phyloP scores from a whole-genome alignment of 139 green algal genomes.

The Micractinium conductrix region DNA sequence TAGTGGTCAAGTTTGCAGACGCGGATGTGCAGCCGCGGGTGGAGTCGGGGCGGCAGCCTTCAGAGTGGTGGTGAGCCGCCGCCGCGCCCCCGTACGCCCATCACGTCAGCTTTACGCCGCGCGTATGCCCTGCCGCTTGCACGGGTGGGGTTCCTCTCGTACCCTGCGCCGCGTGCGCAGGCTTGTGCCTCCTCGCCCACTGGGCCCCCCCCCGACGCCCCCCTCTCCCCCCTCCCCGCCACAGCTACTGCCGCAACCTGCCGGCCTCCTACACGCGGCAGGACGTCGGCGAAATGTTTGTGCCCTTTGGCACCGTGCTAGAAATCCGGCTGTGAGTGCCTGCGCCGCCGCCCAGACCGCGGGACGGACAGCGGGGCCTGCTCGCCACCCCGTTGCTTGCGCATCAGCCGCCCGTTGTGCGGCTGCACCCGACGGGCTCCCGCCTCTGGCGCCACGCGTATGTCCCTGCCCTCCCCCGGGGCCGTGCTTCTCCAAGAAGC shows the following conservation, averaged over 20 bases:
- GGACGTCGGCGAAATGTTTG: constrained; percentile 22
- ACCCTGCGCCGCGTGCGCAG: too few species aligned
- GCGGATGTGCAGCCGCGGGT: constrained; percentile 40
- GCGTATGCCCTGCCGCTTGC: too few species aligned
- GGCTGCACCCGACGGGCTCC: neutral
- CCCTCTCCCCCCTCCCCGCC: neutral
- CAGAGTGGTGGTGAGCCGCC: constrained; percentile 37
- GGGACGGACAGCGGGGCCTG: neutral
- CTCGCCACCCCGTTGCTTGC: neutral
- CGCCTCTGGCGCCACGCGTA: neutral
- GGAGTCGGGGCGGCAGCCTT: constrained; percentile 29
- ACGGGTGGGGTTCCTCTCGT: too few species aligned
- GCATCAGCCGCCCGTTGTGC: neutral
- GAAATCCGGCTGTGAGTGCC: constrained; percentile 28
- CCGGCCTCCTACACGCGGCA: constrained; percentile 3
- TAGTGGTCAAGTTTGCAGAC: constrained; percentile 46
- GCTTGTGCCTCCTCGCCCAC: neutral
- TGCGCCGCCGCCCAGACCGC: too few species aligned
- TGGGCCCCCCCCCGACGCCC: neutral
- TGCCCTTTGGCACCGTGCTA: constrained; percentile 19
- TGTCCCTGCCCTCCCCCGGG: neutral
- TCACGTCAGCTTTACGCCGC: too few species aligned
- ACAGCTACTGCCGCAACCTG: constrained; percentile 34
- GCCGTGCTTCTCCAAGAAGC: neutral
- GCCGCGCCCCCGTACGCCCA: too few species aligned